phyloP scores from a whole-genome alignment of 1,284 basidiomycete species.

The Psilocybe mexicana region DNA sequence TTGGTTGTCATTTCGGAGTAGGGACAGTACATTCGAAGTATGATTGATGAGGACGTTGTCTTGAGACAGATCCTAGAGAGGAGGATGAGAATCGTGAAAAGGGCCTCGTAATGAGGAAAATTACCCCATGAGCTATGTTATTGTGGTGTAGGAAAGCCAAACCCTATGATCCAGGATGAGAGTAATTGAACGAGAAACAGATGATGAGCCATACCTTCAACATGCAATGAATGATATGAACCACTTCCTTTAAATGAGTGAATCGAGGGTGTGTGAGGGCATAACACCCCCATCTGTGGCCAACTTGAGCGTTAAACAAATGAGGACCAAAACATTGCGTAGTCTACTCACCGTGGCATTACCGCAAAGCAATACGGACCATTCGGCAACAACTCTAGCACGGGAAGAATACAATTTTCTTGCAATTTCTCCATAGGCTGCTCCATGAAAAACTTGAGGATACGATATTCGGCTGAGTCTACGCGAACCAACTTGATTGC shows the following conservation, averaged over 20 bases:
- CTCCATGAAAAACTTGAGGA: constrained; percentile 14
- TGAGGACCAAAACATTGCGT: not conserved
- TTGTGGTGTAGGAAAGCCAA: constrained; percentile 20
- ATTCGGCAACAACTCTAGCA: constrained; percentile 18
- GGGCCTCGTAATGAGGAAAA: not conserved
- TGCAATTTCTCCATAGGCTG: constrained; percentile 8
- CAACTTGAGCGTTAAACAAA: not conserved
- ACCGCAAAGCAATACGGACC: constrained; percentile 18
- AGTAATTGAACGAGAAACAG: not conserved
- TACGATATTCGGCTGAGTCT: constrained; percentile 2
- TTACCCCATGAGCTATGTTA: constrained; percentile 15
- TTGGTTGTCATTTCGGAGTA: not conserved
- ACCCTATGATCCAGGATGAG: constrained; percentile 7
- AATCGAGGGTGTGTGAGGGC: not conserved
- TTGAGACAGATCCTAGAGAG: constrained; percentile 8
- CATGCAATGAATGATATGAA: constrained; percentile 12
- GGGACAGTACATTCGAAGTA: not conserved
- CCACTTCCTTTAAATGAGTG: not conserved
- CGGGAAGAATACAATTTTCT: constrained; percentile 22
- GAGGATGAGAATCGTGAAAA: not conserved
- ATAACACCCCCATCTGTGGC: constrained; percentile 7
- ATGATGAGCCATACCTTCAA: constrained; percentile 2
- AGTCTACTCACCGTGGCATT: constrained; percentile 20
- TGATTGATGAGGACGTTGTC: constrained; percentile 11
- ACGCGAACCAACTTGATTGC: constrained; percentile 21